These are phyloP conservation scores for Trypanosoma scelopori DNA, from an alignment of 208 protist genomes.

Conservation along the genomic window DNA sequence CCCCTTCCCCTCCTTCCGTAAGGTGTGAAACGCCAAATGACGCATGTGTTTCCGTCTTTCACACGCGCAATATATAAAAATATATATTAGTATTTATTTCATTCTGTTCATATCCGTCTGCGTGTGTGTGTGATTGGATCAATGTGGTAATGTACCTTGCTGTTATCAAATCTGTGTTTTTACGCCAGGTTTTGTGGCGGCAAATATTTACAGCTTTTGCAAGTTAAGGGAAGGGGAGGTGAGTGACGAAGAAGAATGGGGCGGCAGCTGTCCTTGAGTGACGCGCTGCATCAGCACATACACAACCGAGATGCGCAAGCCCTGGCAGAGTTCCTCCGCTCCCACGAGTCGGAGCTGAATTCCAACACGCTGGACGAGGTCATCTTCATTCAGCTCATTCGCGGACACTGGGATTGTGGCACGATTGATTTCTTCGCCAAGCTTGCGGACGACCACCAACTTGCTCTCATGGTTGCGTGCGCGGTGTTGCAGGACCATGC, in stretches of 20 bases:
- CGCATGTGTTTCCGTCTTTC: no score
- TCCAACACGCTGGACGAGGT: constrained; percentile 36
- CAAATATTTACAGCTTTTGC: background rate
- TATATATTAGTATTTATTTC: no score
- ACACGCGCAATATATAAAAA: no score
- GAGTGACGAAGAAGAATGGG: constrained; percentile 42
- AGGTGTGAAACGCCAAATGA: no score
- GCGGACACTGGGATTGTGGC: constrained; percentile 46
- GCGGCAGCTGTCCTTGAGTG: constrained; percentile 47
- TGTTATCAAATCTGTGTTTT: no score
- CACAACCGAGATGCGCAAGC: constrained; percentile 52
- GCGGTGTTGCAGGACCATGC: constrained; percentile 59
- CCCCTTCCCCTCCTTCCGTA: no score
- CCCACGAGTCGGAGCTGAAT: constrained; percentile 37
- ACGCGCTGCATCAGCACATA: constrained; percentile 50
- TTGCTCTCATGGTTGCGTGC: constrained; percentile 57
- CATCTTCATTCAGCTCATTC: constrained; percentile 66
- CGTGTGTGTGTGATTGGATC: no score
- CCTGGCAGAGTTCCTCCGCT: constrained; percentile 38
- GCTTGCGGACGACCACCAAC: constrained; percentile 63
- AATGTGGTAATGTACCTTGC: no score
- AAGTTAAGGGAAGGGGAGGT: background rate
- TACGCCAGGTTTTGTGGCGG: background rate
- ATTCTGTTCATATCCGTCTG: no score
- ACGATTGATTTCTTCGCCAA: constrained; percentile 54